A percentile compares a stretch with the other conserved stretches of the same genome.
phyloP scores from a whole-genome alignment of 2,329 filamentous ascomycete genomes.

The Penicillium sp. region DNA sequence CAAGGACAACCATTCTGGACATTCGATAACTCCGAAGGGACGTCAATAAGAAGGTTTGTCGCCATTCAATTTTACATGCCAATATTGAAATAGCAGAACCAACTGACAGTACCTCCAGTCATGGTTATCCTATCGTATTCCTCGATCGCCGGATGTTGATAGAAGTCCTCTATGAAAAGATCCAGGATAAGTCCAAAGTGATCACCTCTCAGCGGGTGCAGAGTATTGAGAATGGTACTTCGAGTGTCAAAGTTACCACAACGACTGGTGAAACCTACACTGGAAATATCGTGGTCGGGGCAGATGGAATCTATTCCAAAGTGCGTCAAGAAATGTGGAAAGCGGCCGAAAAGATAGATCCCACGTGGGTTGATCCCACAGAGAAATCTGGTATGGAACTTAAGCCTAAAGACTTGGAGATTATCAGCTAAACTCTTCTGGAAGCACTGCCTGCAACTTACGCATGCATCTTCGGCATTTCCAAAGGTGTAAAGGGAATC shows the following conservation, averaged over 20 bases:
- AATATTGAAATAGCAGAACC: neutral
- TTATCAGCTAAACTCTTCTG: neutral
- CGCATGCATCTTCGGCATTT: slow-evolving; percentile 31
- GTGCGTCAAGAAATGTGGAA: slow-evolving; percentile 37
- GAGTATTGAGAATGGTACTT: slow-evolving; percentile 2
- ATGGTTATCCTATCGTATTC: slow-evolving; percentile 25
- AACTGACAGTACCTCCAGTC: slow-evolving; percentile 7
- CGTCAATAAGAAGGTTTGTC: slow-evolving; percentile 2
- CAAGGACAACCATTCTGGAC: slow-evolving; percentile 5
- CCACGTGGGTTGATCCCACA: slow-evolving; percentile 18
- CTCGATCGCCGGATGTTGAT: slow-evolving; percentile 29
- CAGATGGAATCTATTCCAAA: slow-evolving; percentile 45
- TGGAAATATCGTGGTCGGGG: slow-evolving; percentile 42
- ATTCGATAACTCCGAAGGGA: neutral
- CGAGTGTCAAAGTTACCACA: slow-evolving; percentile 12
- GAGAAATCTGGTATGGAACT: slow-evolving; percentile 14
- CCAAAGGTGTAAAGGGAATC: slow-evolving; percentile 11
- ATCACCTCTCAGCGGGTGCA: slow-evolving; percentile 18
- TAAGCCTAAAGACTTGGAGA: neutral
- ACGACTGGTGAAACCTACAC: slow-evolving; percentile 11
- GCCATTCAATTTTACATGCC: neutral
- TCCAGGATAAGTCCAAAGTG: slow-evolving; percentile 24
- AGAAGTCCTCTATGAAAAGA: slow-evolving; percentile 25
- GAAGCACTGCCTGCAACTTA: slow-evolving; percentile 25
- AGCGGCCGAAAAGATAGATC: slow-evolving; percentile 15